These are phyloP conservation scores for Globisporangium canariense DNA, from an alignment of 352 stramenopile species.

Conservation along the genomic window DNA sequence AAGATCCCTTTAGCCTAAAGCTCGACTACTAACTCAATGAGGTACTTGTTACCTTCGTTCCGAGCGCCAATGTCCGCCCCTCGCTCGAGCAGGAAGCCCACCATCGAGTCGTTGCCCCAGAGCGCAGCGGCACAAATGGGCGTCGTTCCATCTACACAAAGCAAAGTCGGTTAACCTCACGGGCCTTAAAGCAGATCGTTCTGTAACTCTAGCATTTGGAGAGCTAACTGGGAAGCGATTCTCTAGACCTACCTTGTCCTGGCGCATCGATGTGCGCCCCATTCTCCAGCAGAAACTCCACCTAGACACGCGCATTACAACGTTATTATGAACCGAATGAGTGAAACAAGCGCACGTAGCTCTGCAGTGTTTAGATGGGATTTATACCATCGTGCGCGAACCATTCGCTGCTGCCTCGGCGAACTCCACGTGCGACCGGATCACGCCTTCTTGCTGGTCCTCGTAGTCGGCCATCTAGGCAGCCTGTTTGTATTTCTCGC, in stretches of 20 bases:
- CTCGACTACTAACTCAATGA: not conserved
- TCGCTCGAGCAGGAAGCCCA: slow-evolving; percentile 53
- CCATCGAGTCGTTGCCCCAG: slow-evolving; percentile 67
- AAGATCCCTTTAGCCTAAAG: not conserved
- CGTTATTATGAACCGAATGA: not conserved
- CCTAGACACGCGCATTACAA: slow-evolving; percentile 19
- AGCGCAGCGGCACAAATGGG: slow-evolving; percentile 54
- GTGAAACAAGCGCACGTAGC: not conserved
- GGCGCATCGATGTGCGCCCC: slow-evolving; percentile 44
- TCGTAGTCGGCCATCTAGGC: slow-evolving; percentile 22
- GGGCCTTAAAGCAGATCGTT: not conserved
- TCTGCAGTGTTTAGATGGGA: not conserved
- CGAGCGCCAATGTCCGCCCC: slow-evolving; percentile 42
- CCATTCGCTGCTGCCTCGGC: slow-evolving; percentile 61
- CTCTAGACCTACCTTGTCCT: slow-evolving; percentile 33
- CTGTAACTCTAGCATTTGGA: not conserved
- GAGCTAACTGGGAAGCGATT: not conserved
- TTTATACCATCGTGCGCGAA: slow-evolving; percentile 47
- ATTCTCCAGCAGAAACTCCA: slow-evolving; percentile 59
- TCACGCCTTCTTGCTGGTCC: slow-evolving; percentile 42
- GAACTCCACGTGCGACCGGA: slow-evolving; percentile 61
- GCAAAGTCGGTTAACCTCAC: not conserved
- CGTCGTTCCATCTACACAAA: slow-evolving; percentile 52
- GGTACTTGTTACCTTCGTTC: slow-evolving; percentile 59
- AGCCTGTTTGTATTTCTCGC: not conserved